A percentile compares a stretch with the other conserved stretches of the same genome.
These are phyloP conservation scores for Cladorrhinum samala DNA, from an alignment of 495 filamentous ascomycete species.

Conservation along the genomic window DNA sequence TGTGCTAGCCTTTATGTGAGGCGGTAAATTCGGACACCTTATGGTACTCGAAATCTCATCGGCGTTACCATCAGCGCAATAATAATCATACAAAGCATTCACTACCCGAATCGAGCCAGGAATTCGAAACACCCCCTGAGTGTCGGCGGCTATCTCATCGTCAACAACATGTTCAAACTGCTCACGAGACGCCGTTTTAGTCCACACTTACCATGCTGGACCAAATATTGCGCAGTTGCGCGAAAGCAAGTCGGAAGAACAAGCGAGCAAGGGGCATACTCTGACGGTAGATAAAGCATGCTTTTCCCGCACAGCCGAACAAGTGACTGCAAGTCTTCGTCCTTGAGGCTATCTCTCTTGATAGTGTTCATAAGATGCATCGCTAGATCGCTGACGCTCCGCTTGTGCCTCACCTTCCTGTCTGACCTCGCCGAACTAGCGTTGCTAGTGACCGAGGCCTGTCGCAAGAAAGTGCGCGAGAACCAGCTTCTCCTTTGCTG, in stretches of 20 bases:
- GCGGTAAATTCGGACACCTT: slow-evolving; percentile 47
- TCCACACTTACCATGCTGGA: slow-evolving; percentile 53
- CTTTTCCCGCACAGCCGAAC: slow-evolving; percentile 70
- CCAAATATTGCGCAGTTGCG: slow-evolving; percentile 59
- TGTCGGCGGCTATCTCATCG: slow-evolving; percentile 32
- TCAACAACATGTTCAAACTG: slow-evolving; percentile 13
- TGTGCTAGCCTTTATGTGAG: slow-evolving; percentile 48
- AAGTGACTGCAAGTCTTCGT: slow-evolving; percentile 56
- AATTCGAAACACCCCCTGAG: slow-evolving; percentile 59
- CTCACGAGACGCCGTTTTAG: background rate
- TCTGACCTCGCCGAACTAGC: slow-evolving; percentile 25
- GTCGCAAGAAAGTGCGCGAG: slow-evolving; percentile 28
- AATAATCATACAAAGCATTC: slow-evolving; percentile 56
- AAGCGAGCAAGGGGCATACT: slow-evolving; percentile 58
- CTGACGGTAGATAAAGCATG: slow-evolving; percentile 57
- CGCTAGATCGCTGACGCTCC: slow-evolving; percentile 46
- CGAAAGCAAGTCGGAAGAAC: slow-evolving; percentile 70
- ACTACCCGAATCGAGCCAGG: slow-evolving; percentile 51
- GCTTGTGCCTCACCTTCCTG: slow-evolving; percentile 31
- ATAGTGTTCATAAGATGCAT: slow-evolving; percentile 39
- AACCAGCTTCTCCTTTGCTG: slow-evolving; percentile 26
- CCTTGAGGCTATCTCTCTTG: slow-evolving; percentile 53
- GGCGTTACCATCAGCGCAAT: slow-evolving; percentile 47
- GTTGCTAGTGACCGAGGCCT: slow-evolving; percentile 20
- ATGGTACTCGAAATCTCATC: slow-evolving; percentile 46